Evolutionary conservation across 192 early-diverging fungal species (phyloP).

Genomic region (Podila verticillata): DNA sequence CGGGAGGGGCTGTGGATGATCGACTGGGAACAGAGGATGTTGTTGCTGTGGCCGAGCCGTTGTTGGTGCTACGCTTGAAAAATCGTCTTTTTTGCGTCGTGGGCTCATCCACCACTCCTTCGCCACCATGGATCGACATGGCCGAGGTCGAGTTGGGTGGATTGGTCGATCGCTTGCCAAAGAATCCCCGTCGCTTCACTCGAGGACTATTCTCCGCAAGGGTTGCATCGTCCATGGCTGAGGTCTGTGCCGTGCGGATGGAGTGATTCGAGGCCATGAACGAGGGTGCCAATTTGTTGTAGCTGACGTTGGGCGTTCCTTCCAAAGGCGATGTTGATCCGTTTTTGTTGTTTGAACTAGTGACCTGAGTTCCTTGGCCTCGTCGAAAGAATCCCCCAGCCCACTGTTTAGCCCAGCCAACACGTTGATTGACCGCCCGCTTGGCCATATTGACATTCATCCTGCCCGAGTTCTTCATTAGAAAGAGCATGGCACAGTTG

Average conservation of each 20-base stretch:
- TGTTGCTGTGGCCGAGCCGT: background rate
- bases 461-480: conserved; percentile 63
- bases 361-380: conserved; percentile 6
- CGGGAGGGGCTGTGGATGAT: background rate
- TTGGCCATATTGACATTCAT: conserved; percentile 68
- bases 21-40: background rate
- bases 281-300: conserved; percentile 11
- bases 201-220: conserved; percentile 13
- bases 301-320: conserved; percentile 5
- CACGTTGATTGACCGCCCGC: conserved; percentile 58
- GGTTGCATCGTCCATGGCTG: conserved; percentile 4
- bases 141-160: background rate
- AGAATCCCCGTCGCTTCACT: conserved; percentile 28
- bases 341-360: conserved; percentile 4
- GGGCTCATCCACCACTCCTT: conserved; percentile 9
- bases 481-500: conserved; percentile 60
- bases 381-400: conserved; percentile 54
- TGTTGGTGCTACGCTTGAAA: conserved; percentile 24
- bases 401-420: conserved; percentile 65
- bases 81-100: conserved; percentile 22
- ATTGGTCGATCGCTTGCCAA: conserved; percentile 17
- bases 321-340: background rate
- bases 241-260: background rate
- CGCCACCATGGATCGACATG: background rate
- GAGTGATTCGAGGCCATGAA: background rate